A percentile compares a stretch with the other conserved stretches of the same genome.
Evolutionary conservation across 257 asterid genomes (phyloP).

Genomic region (Plantago ovata): DNA sequence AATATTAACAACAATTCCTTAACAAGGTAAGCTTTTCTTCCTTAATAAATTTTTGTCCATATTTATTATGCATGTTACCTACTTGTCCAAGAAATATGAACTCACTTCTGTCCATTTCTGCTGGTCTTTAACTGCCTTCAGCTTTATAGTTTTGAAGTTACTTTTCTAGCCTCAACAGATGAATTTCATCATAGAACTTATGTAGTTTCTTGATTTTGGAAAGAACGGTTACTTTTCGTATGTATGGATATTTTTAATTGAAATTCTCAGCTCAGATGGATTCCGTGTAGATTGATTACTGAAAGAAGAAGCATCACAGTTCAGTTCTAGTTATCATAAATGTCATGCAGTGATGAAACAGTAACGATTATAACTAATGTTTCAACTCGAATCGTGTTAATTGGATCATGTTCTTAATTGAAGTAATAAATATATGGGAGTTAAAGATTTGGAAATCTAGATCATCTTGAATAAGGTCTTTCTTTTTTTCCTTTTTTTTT

Average conservation of each 20-base stretch:
- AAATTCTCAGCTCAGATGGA: neutral
- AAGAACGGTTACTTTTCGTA: neutral
- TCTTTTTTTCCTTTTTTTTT: too few species aligned
- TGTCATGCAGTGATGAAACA: neutral
- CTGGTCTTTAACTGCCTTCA: neutral
- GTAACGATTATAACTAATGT: neutral
- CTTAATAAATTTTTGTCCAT: constrained; percentile 1
- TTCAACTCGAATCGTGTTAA: neutral
- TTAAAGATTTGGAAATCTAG: neutral
- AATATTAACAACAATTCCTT: constrained; percentile 25
- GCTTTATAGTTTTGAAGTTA: constrained; percentile 2
- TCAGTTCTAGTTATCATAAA: neutral
- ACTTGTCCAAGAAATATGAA: neutral
- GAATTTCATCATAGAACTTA: neutral
- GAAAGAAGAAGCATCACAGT: neutral
- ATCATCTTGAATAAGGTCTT: neutral
- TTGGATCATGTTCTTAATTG: neutral
- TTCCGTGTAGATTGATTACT: neutral
- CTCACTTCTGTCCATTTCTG: neutral
- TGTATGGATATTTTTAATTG: neutral
- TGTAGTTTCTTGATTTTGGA: neutral
- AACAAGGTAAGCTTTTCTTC: constrained; percentile 36
- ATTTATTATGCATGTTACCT: constrained; percentile 2
- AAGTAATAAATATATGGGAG: neutral
- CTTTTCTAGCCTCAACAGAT: neutral